Evolutionary conservation across 305 asterid genomes (phyloP), one percentile per base, ranked within the genome.

Genomic region (Fraxinus floribunda): DNA sequence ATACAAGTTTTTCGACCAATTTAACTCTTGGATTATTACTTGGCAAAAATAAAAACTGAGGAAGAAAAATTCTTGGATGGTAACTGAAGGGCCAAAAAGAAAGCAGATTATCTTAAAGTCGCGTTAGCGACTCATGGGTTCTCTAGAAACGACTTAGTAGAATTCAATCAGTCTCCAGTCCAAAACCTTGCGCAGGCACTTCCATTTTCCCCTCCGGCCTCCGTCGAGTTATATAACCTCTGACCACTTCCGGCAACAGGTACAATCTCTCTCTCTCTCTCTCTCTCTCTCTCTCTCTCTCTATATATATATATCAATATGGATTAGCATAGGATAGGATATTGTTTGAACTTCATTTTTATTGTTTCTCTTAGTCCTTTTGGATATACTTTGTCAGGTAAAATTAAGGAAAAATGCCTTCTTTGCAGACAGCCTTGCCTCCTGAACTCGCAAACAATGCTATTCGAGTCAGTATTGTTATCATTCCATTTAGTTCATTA

Each of bases 381-480:
- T 11, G 4, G 16, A 29, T 30, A 30, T 30, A 11, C 15, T 70
- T 70, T 70, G 9, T 70, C 41, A 29, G 39, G 39, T 29, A 70
- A 70, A 70, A 29, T 70, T 30, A 15, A 39, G 88, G 18, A 75
- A 85, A 78, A 80, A 94, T 94, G 97, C 95, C 98, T 76, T 92
- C 97, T 76, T 90, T 94, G 78, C 97, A 92, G 87, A 89, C 96
- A 62, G 93, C 95, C 18, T 85, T 94, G 87, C 97, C 97, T 60
- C 97, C 98, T 62, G 98, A 93, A 89, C 96, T 94, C 16, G 98
- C 97, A 80, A 91, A 92, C 88, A 94, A 93, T 80, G 86, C 89
- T 71, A 83, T 92, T 85, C 88, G 97, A 87, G 97, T 94, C 57
- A 81, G 92, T 77, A 46, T 76, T 79, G 18, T 83, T 66, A 46